Evolutionary conservation across 305 asterid genomes (phyloP), one percentile per base, ranked within the genome.

Genomic region (Solanum hybrid): DNA sequence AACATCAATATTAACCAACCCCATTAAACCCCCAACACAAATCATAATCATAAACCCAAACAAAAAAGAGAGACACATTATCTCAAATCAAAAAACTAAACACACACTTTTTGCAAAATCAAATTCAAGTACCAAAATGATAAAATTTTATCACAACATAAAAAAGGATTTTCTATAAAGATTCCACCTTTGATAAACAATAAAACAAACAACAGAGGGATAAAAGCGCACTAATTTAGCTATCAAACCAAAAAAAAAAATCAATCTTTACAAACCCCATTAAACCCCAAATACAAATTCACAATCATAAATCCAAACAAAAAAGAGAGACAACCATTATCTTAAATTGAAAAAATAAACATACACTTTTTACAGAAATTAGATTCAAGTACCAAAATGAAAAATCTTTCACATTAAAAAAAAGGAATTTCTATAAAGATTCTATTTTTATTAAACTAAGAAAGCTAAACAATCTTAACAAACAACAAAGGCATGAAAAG

Each of bases 401-500:
- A 14, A 75, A 75, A 4, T 1, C 38, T 31, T 29, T 75, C 12
- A 75, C 38, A 75, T 14, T 26, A 71, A 24, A 69, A 10, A n/a
- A 69, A 24, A 4, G 31, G 17, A 71, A 0, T 73, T 73, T 73
- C 37, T 26, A 42, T 9, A 81, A 81, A 80, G 86, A 38, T 24
- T 76, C 4, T n/a, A 32, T 32, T 19, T 32, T 76, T 76, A 14
- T 10, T 24, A 11, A 71, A 71, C 77, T 22, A 85, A 69, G n/a
- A 32, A 14, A n/a, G 66, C 40, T 26, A 86, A 85, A 84, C 90
- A 90, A 91, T 36, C 40, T 90, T 66, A 91, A 69, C 90, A 78
- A 76, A 35, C 31, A 90, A 40, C 71, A 66, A 86, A 56, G 5
- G 38, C 22, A 84, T 26, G 15, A 72, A 81, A 88, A n/a, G 8